Base-by-base conservation (phyloP, 352 stramenopile genomes). In the Phytophthora sp. region DNA sequence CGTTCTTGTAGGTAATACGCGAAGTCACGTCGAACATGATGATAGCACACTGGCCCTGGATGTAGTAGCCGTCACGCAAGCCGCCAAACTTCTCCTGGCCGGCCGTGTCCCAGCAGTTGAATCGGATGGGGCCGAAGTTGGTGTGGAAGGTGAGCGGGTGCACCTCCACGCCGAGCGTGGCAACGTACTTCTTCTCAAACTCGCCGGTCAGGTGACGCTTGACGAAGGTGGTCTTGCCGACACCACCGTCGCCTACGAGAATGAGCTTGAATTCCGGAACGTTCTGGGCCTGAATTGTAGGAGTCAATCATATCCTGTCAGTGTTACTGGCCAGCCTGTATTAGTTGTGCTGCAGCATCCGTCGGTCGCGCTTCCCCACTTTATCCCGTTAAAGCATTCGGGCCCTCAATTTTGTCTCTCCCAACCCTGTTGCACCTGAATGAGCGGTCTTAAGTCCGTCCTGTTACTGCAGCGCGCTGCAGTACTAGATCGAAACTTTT, bases 1-100 rank as follows among this genome's bases (percentile, higher is more conserved):
- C 97, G 81, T 99, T 99, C 86, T 99, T 99, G 95, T 99, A 99
- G 15, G 98, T 99, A 69, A 99, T 99, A 75, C 98, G 96, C 58
- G 95, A 99, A 11, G 98, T 99, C 41, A 99, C 97, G 71, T 99
- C 98, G 70, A 99, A 99, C 98, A 99, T 99, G 81, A 99, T 99
- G 79, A 99, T 99, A 47, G 97, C 98, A 74, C 98, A 99, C 82
- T 99, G 96, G 38, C 97, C 98, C 83, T 99, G 96, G 78, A 99
- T 99, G 88, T 99, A 99, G 88, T 99, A 99, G 38, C 95, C 95
- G 62, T 99, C 96, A 41, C 95, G 82, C 20, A 99, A 86, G 69
- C 94, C 96, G 58, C 93, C 94, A 69, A 98, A 98, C 85, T 99
- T 99, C 74, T 99, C 98, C 84, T 99, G 97, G 58, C 98, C 98